Conservation (phyloP, 129 eudicot genomes). For the Flaveria brownii region DNA sequence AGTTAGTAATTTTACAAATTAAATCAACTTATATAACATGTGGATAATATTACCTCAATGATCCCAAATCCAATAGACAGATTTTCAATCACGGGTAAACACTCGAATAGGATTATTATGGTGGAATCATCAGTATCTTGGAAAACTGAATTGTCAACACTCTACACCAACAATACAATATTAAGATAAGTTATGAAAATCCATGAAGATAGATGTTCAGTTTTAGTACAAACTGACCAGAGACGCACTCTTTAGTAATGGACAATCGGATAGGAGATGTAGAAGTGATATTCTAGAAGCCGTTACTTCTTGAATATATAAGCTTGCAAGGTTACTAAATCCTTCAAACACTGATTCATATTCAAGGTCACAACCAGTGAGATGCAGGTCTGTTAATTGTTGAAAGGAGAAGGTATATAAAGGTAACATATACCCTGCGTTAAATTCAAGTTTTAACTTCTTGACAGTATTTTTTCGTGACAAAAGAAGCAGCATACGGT, state of each 20-base stretch:
- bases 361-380: slow-evolving; percentile 8
- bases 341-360: slow-evolving; percentile 17
- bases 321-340: slow-evolving; percentile 24
- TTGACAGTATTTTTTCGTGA: slow-evolving; percentile 4
- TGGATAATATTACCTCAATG: slow-evolving; percentile 22
- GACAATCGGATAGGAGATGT: slow-evolving; percentile 18
- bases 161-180: slow-evolving; percentile 10
- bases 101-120: slow-evolving; percentile 1
- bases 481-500: slow-evolving; percentile 12
- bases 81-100: slow-evolving; percentile 20
- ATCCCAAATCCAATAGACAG: slow-evolving; percentile 1
- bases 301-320: not conserved
- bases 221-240: slow-evolving; percentile 2
- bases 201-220: not conserved
- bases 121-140: not conserved
- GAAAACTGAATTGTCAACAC: not conserved
- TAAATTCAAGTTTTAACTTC: slow-evolving; percentile 18
- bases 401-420: not conserved
- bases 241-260: slow-evolving; percentile 15
- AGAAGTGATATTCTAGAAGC: slow-evolving; percentile 13
- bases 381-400: slow-evolving; percentile 16
- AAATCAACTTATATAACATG: not conserved
- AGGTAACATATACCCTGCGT: not conserved
- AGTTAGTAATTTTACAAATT: not conserved
- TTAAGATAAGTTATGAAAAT: not conserved